Percentiles rank a stretch among this genome's conserved stretches.
Evolutionary conservation across 1,284 basidiomycete species (phyloP).

Genomic region (Ustilago shanxiensis): DNA sequence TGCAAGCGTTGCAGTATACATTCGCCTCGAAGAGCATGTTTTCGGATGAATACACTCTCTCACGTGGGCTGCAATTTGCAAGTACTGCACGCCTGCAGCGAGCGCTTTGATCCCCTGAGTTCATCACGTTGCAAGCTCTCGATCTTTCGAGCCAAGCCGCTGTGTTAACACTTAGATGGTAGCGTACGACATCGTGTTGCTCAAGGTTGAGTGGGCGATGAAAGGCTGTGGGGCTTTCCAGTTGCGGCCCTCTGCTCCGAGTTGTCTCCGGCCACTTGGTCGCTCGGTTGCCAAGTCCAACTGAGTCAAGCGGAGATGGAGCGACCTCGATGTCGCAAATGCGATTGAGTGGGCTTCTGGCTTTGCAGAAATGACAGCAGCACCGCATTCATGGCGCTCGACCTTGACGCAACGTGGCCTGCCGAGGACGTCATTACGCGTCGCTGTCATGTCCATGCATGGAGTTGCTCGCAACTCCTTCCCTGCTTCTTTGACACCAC

Average conservation of each 20-base stretch:
- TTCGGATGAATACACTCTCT: not conserved
- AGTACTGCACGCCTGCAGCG: no score
- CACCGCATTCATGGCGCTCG: not conserved
- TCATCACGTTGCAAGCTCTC: not conserved
- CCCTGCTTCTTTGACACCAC: no score
- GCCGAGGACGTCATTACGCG: conserved; percentile 5
- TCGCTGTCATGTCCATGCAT: conserved; percentile 9
- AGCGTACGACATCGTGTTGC: no score
- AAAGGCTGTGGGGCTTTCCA: not conserved
- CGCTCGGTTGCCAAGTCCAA: not conserved
- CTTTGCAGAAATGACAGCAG: not conserved
- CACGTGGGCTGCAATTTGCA: not conserved
- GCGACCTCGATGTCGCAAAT: conserved; percentile 1
- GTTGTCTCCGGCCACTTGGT: not conserved
- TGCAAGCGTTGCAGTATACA: not conserved
- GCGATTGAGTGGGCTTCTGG: not conserved
- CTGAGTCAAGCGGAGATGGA: not conserved
- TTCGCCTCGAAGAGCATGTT: not conserved
- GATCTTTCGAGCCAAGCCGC: no score
- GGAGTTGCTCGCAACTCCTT: not conserved
- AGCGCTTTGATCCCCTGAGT: not conserved
- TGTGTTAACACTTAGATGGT: no score
- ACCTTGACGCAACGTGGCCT: not conserved
- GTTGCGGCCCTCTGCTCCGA: not conserved
- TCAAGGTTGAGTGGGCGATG: not conserved